Base-by-base conservation (phyloP, 495 filamentous ascomycete species). In the Rostrohypoxylon terebratum region DNA sequence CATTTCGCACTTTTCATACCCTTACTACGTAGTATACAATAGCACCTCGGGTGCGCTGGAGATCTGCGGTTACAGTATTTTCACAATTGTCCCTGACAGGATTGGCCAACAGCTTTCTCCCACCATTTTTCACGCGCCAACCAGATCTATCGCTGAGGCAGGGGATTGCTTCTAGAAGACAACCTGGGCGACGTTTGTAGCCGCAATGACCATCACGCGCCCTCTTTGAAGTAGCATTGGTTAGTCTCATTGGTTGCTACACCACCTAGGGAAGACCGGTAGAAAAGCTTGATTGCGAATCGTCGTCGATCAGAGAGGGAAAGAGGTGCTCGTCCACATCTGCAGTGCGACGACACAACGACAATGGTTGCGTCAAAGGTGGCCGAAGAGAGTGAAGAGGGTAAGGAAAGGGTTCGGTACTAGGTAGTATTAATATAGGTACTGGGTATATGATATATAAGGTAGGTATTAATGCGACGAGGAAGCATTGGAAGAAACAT, bases 231-330 rank as follows among this genome's bases (percentile, higher is more conserved):
- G 71, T 73, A 63, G 63, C 58, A 69, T 9, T 45, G 48, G 58
- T 63, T 38, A 66, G 48, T 66, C 16, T 42, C 62, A 57, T 59
- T 60, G 57, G 59, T 64, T 67, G 59, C 71, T 42, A 60, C 62
- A 63, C 71, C 50, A 73, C 57, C 66, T 58, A 63, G 44, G 31
- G 16, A 66, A 62, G 66, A 70, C 66, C 71, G 71, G 71, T 70
- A 70, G 71, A 69, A 74, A 74, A 74, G 66, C 71, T 74, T 69
- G 71, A 70, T 74, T 74, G 71, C 71, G 28, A 66, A 67, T 69
- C 57, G 20, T 48, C 50, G 62, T 74, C 62, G 58, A 66, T 74
- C 59, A 74, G 71, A 73, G 42, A 33, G 50, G 40, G 18, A 7
- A 50, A 66, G 42, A 45, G 61, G 44, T 38, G 57, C 40, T 33